Percentiles rank a stretch among this genome's conserved stretches.
These are phyloP conservation scores for Dictyostelium capitatum DNA, from an alignment of 78 protist genomes.

Conservation along the genomic window DNA sequence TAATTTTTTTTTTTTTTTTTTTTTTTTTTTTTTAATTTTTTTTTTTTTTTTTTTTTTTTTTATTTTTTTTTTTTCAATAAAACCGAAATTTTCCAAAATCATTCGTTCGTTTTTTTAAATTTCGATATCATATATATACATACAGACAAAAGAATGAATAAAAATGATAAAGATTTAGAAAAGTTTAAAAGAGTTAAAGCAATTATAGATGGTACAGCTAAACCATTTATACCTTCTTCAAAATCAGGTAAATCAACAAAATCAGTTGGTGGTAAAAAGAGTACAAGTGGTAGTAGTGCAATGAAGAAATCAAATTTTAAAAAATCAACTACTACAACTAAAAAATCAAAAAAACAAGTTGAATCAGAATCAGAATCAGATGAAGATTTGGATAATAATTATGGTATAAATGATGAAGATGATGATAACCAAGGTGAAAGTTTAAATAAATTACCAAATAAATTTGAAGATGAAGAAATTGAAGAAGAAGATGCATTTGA, in stretches of 20 bases:
- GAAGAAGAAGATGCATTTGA: conserved; percentile 44
- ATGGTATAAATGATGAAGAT: background rate
- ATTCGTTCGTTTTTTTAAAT: too few species aligned
- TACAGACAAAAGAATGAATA: background rate
- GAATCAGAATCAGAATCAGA: background rate
- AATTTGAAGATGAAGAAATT: conserved; percentile 70
- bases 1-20: too few species aligned
- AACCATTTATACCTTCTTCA: background rate
- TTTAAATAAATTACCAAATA: conserved; percentile 21
- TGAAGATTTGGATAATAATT: conserved; percentile 1
- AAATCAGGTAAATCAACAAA: background rate
- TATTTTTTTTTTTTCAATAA: too few species aligned
- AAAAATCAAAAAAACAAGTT: background rate
- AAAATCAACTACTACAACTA: background rate
- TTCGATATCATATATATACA: too few species aligned
- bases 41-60: too few species aligned
- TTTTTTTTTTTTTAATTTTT: too few species aligned
- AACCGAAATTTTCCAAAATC: too few species aligned
- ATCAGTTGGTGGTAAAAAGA: background rate
- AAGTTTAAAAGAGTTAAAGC: conserved; percentile 29
- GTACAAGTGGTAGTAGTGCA: too few species aligned
- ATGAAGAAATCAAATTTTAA: background rate
- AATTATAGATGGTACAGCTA: conserved; percentile 5
- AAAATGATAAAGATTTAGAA: conserved; percentile 17
- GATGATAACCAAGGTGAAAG: conserved; percentile 9